Evolutionary conservation across 2,329 filamentous ascomycete genomes (phyloP), one percentile per base, ranked within the genome.

Genomic region (Alternaria sp.): DNA sequence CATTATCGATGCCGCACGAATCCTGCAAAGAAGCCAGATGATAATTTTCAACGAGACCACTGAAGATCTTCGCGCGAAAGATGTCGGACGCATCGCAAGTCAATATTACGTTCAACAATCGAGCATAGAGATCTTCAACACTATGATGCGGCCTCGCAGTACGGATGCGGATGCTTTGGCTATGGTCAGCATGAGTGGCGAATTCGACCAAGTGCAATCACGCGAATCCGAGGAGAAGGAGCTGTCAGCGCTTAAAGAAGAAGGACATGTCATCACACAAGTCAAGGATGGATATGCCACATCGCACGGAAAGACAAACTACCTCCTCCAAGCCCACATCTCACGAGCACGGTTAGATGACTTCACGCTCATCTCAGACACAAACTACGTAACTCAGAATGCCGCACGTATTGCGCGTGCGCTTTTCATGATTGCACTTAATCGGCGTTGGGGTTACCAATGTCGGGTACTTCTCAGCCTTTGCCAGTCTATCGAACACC

Each of bases 151-250:
- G 51, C 89, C 92, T 1, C 86, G 88, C 26, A 89, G 92, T 9
- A 92, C 90, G 0, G 95, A 99, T 78, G 93, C 93, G 5, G 95
- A 99, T 72, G 89, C 97, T 45, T 82, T 99, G 53, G 91, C 90
- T 72, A 98, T 99, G 93, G 93, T 99, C 72, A 93, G 92, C 68
- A 93, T 95, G 90, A 97, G 93, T 75, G 93, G 93, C 65, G 95
- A 99, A 77, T 99, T 99, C 69, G 93, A 98, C 80, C 97, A 99
- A 66, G 91, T 99, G 40, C 93, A 97, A 73, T 93, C 91, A 5
- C 85, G 96, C 61, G 95, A 99, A 54, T 95, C 82, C 51, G 96
- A 99, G 78, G 89, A 90, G 56, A 91, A 93, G 69, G 96, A 99
- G 76, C 82, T 99, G n/a, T 84, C 84, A 17, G 84, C 86, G 23